Evolutionary conservation across 441 rosid genomes (phyloP), one percentile per base, ranked within the genome.

Genomic region (Erodium chrysanthum): DNA sequence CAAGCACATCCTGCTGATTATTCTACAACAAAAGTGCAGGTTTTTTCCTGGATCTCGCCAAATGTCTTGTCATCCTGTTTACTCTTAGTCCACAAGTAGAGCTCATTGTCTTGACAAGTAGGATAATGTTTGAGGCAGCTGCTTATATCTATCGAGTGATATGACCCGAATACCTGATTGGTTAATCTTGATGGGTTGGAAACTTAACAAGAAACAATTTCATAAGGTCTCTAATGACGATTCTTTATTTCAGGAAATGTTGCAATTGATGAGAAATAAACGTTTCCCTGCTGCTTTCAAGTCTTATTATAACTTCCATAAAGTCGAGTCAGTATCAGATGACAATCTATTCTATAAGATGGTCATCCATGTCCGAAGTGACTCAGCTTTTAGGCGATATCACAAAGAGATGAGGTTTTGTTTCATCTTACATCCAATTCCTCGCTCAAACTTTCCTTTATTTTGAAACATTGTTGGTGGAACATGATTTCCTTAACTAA

Each of bases 371-470:
- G 97, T 94, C 71, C 91, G 68, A 66, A 84, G 88, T 66, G 98
- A 91, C 80, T 89, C 96, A 3, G 86, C 63, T 73, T 94, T 94
- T 77, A 80, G 88, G 78, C 86, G 97, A 68, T 94, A 94, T 77
- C 97, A 89, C 69, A 94, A 88, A 70, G 98, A 94, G 80, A 94
- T 89, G 92, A 91, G 98, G 98, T 94, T 62, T 72, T 77, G 29
- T 71, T 79, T 65, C 35, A 29, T 33, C 18, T 67, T 71, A 18
- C 56, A 33, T 22, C 68, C 8, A 46, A 29, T 65, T 78, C 70
- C 25, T 65, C 58, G 48, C 46, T 68, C 35, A 33, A 27, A 65
- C 25, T 6, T 46, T 21, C 27, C 56, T 33, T 42, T 67, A 23
- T 52, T 64, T 73, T 61, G 0, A 0, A 23, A 20, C 65, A 7